These are phyloP conservation scores for Blyttiomyces sp. DNA, from an alignment of 371 early-diverging fungal genomes.

Conservation along the genomic window DNA sequence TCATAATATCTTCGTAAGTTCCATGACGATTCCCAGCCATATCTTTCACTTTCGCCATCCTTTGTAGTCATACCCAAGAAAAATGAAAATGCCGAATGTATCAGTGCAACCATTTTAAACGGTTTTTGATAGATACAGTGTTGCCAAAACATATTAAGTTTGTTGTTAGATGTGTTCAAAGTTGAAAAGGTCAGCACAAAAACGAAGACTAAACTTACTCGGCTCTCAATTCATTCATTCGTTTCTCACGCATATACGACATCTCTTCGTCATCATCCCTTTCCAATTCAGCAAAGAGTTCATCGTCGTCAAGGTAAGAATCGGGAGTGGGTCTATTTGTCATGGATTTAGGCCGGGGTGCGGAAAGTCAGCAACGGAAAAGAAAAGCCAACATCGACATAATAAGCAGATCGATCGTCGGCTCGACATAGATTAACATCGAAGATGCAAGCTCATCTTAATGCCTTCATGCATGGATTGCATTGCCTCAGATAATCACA, in stretches of 20 bases:
- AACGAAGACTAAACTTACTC: slow-evolving; percentile 44
- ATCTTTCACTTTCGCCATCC: slow-evolving; percentile 58
- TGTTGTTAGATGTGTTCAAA: neutral
- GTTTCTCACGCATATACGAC: slow-evolving; percentile 53
- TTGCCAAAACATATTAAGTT: no score
- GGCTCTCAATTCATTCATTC: slow-evolving; percentile 59
- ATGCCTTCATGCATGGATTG: no score
- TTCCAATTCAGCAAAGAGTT: slow-evolving; percentile 65
- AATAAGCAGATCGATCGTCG: no score
- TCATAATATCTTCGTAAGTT: slow-evolving; percentile 68
- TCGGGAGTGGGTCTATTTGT: neutral
- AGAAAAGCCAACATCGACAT: no score
- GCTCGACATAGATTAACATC: no score
- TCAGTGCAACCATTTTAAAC: no score
- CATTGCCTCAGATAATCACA: no score
- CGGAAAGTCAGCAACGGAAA: no score
- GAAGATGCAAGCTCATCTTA: no score
- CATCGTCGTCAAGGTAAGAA: slow-evolving; percentile 53
- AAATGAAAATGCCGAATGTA: no score
- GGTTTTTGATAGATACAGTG: no score
- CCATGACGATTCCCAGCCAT: slow-evolving; percentile 73
- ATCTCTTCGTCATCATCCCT: slow-evolving; percentile 54
- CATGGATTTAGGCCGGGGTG: no score
- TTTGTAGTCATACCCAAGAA: slow-evolving; percentile 13
- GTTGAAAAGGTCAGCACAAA: neutral